Evolutionary conservation across 2,329 filamentous ascomycete genomes (phyloP), one percentile per base, ranked within the genome.

Genomic region (Ascomycota sp.): DNA sequence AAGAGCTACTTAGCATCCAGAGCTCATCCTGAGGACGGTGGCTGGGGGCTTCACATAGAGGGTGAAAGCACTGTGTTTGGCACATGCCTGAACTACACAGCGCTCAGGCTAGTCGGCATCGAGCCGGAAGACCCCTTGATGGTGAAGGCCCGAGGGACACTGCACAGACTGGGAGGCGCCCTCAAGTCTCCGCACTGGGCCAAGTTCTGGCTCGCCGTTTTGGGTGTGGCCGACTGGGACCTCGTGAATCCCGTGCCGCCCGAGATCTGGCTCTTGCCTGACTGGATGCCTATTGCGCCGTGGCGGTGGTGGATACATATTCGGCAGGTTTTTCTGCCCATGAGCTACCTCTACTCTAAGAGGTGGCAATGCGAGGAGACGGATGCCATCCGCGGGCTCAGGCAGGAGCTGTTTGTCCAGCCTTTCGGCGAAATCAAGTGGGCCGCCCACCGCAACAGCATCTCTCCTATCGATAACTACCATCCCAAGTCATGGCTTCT

Each of bases 301-400:
- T 92, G 83, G 82, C 63, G 82, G 39, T 94, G 86, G 85, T 94
- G 85, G 86, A 80, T 95, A 43, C 89, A 98, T 43, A 94, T 94
- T 52, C 81, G 89, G n/a, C 73, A 79, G 52, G 85, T 98, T n/a
- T 93, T 86, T 44, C 50, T 93, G 29, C 77, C 85, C 5, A 94
- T 95, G 82, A 73, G 77, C 1, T 94, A 78, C 45, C 52, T 95
- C 25, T 93, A 78, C 59, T 92, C 83, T 0, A 82, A 77, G 56
- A 64, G 64, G 37, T 94, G 81, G 72, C 65, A 63, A 20, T 77
- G 76, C 38, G 77, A 81, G 11, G 63, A 78, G 40, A 86, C 79
- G 25, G 68, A 76, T 4, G 49, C 92, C 2, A 79, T 78, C 30
- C 66, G 67, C 15, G 67, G 70, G 32, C 52, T 98, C 25, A 72